Percentiles rank a stretch among this genome's conserved stretches.
These are phyloP conservation scores for Colletotrichum sp. DNA, from an alignment of 2,329 filamentous ascomycete genomes.

Conservation along the genomic window DNA sequence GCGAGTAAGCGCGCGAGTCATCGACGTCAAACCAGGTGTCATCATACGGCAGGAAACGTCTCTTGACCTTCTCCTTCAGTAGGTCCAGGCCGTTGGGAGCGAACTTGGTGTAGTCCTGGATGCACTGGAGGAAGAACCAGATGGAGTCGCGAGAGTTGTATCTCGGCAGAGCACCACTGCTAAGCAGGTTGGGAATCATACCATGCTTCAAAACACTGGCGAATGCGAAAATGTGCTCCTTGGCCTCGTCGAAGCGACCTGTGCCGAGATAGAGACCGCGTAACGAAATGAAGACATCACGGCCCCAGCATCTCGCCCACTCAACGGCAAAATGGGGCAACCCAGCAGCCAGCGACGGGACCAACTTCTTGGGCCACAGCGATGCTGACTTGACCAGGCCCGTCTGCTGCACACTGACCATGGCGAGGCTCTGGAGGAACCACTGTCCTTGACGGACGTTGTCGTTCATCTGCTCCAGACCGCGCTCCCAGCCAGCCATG, in stretches of 20 bases:
- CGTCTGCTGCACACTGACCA: slow-evolving; percentile 92
- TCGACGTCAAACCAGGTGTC: slow-evolving; percentile 90
- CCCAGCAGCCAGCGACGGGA: slow-evolving; percentile 88
- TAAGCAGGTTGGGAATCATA: slow-evolving; percentile 94
- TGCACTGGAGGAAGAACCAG: slow-evolving; percentile 97
- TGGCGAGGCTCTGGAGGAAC: slow-evolving; percentile 85
- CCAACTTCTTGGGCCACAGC: slow-evolving; percentile 81
- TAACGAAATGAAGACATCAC: slow-evolving; percentile 95
- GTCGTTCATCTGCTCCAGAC: slow-evolving; percentile 77
- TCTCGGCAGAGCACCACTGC: slow-evolving; percentile 81
- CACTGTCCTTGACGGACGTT: slow-evolving; percentile 82
- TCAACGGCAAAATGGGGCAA: slow-evolving; percentile 91
- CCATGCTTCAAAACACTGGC: slow-evolving; percentile 96
- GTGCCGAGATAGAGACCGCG: slow-evolving; percentile 92
- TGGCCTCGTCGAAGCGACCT: slow-evolving; percentile 85
- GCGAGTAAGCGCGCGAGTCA: slow-evolving; percentile 84
- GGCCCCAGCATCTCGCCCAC: slow-evolving; percentile 97
- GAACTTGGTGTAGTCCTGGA: slow-evolving; percentile 88
- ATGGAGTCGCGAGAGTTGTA: slow-evolving; percentile 97
- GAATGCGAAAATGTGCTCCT: slow-evolving; percentile 93
- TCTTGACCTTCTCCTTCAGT: slow-evolving; percentile 76
- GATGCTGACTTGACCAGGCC: slow-evolving; percentile 90
- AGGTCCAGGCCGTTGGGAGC: slow-evolving; percentile 77
- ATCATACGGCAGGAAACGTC: slow-evolving; percentile 92
- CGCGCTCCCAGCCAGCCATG: slow-evolving; percentile 78